Percentiles rank a stretch among this genome's conserved stretches.
These are phyloP conservation scores for Coemansia sp. DNA, from an alignment of 192 early-diverging fungal species.

Conservation along the genomic window DNA sequence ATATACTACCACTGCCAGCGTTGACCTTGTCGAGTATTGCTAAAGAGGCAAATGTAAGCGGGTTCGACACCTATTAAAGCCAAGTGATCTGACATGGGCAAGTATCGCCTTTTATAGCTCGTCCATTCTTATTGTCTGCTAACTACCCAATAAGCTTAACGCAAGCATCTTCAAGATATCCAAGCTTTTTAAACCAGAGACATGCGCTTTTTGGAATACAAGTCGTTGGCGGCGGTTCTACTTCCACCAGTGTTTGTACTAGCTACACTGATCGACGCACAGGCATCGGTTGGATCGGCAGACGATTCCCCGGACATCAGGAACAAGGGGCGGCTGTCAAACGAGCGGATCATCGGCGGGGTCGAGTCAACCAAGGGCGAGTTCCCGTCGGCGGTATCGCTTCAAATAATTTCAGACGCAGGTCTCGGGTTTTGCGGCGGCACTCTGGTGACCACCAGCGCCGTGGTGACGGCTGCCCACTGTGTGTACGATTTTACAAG, in stretches of 20 bases:
- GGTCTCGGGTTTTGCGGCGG: slow-evolving; percentile 43
- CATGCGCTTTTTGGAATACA: background rate
- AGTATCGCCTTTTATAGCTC: no score
- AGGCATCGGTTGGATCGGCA: background rate
- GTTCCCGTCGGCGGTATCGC: slow-evolving; percentile 29
- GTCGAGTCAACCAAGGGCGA: slow-evolving; percentile 5
- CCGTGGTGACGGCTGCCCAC: slow-evolving; percentile 43
- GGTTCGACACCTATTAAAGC: no score
- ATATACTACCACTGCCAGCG: no score
- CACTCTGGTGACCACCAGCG: slow-evolving; percentile 27
- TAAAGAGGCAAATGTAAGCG: no score
- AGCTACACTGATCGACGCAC: background rate
- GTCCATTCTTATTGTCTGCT: no score
- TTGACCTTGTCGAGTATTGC: no score
- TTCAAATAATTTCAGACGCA: slow-evolving; percentile 11
- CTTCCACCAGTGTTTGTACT: background rate
- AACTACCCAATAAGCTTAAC: no score
- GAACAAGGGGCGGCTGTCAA: background rate
- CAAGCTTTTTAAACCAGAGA: no score
- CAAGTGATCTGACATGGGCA: no score
- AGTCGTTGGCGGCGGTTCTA: background rate
- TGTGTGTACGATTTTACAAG: slow-evolving; percentile 30
- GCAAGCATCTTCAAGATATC: background rate
- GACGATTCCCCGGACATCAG: background rate
- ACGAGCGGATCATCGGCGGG: slow-evolving; percentile 46